phyloP scores from a whole-genome alignment of 1,284 basidiomycete genomes.

The Nidula niveotomentosa region DNA sequence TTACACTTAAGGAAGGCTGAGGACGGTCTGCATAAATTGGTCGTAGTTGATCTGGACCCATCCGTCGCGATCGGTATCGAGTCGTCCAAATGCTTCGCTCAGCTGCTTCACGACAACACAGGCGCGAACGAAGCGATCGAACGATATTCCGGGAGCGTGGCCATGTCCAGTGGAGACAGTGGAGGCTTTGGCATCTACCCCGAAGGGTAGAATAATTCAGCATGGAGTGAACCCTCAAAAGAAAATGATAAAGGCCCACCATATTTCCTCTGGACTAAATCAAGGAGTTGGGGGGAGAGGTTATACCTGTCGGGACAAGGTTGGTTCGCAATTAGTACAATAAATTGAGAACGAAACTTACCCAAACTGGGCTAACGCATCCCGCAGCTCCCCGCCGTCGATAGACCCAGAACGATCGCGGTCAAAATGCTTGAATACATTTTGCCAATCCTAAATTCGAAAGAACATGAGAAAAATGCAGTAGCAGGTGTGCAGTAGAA shows the following conservation, averaged over 20 bases:
- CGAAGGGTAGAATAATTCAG: slow-evolving; percentile 23
- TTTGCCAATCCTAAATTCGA: slow-evolving; percentile 67
- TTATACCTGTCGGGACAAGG: slow-evolving; percentile 45
- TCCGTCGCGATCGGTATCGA: slow-evolving; percentile 69
- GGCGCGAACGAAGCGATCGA: slow-evolving; percentile 81
- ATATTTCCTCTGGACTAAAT: slow-evolving; percentile 45
- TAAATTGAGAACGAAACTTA: slow-evolving; percentile 17
- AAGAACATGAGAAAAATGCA: background rate
- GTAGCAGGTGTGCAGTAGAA: background rate
- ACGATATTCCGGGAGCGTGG: slow-evolving; percentile 61
- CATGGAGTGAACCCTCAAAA: background rate
- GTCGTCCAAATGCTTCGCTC: slow-evolving; percentile 58
- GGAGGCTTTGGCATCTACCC: slow-evolving; percentile 54
- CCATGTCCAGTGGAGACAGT: slow-evolving; percentile 16
- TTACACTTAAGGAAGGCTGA: slow-evolving; percentile 58
- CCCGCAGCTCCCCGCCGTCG: slow-evolving; percentile 61
- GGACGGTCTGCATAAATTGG: slow-evolving; percentile 71
- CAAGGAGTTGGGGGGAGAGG: slow-evolving; percentile 61
- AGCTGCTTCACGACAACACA: slow-evolving; percentile 81
- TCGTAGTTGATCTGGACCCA: slow-evolving; percentile 81
- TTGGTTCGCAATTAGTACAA: background rate
- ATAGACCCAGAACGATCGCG: slow-evolving; percentile 75
- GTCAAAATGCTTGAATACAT: slow-evolving; percentile 79
- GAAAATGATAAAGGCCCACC: slow-evolving; percentile 33
- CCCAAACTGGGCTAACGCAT: slow-evolving; percentile 72